Evolutionary conservation across 768 basidiomycete genomes (phyloP).

Genomic region (Podaxis carcinomalis): DNA sequence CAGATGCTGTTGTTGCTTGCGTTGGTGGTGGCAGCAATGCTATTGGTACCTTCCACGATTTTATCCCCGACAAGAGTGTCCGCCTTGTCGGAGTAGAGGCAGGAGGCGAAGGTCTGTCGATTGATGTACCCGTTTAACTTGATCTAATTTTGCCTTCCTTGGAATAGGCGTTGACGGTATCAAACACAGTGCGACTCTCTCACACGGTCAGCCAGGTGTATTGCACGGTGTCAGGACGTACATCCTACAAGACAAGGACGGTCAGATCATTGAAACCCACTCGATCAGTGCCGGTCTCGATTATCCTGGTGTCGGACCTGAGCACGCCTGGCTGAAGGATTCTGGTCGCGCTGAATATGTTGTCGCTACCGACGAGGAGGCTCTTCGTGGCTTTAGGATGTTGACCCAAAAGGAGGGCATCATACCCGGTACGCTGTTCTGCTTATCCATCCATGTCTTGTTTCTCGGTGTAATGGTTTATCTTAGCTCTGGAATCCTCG

Average conservation of each 20-base stretch:
- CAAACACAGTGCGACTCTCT: conserved; percentile 88
- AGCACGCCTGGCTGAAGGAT: conserved; percentile 97
- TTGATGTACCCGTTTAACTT: background rate
- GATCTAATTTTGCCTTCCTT: background rate
- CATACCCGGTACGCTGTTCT: conserved; percentile 69
- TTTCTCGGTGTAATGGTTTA: conserved; percentile 3
- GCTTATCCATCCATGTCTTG: background rate
- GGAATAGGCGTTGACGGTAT: conserved; percentile 74
- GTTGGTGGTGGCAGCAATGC: conserved; percentile 98
- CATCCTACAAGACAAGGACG: conserved; percentile 80
- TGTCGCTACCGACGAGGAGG: conserved; percentile 90
- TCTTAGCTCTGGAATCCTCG: conserved; percentile 83
- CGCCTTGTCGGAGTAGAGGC: conserved; percentile 93
- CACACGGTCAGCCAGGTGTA: conserved; percentile 89
- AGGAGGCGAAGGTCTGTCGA: conserved; percentile 80
- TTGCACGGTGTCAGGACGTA: conserved; percentile 96
- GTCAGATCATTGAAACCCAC: conserved; percentile 96
- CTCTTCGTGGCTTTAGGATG: conserved; percentile 87
- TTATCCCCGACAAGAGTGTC: conserved; percentile 84
- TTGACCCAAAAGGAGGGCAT: conserved; percentile 94
- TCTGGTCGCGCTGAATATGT: conserved; percentile 91
- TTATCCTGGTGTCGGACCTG: conserved; percentile 97
- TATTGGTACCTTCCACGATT: conserved; percentile 97
- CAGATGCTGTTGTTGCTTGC: conserved; percentile 93
- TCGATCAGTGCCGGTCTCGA: conserved; percentile 95